phyloP scores from a whole-genome alignment of 306 rosid species.

The Notholithocarpus densiflorus region DNA sequence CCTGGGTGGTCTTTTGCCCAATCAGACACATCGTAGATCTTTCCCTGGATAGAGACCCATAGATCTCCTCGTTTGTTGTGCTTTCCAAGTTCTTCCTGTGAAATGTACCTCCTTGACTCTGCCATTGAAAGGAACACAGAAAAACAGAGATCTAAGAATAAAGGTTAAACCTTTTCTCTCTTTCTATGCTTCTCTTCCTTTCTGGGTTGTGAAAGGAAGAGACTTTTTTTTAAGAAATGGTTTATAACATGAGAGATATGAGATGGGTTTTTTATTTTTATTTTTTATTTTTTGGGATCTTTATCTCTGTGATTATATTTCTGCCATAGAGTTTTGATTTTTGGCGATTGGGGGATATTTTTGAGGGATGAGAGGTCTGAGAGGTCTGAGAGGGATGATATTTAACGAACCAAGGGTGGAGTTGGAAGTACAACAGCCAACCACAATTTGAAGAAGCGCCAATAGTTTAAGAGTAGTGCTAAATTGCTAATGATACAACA shows the following conservation, averaged over 20 bases:
- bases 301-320: background rate
- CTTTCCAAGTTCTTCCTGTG: constrained; percentile 39
- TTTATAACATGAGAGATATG: background rate
- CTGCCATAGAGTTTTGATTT: too few species aligned
- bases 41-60: constrained; percentile 77
- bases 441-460: too few species aligned
- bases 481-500: too few species aligned
- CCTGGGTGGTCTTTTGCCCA: constrained; percentile 70
- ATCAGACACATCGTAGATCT: constrained; percentile 57
- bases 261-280: background rate
- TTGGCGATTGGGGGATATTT: too few species aligned
- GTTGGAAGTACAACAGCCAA: too few species aligned
- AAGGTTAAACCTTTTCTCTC: background rate
- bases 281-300: background rate
- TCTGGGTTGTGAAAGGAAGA: constrained; percentile 3
- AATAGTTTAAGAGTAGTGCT: too few species aligned
- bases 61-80: constrained; percentile 55
- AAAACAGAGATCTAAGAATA: constrained; percentile 5
- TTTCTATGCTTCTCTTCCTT: background rate
- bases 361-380: too few species aligned
- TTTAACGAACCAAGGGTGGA: too few species aligned
- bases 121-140: constrained; percentile 19
- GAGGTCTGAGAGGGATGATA: too few species aligned
- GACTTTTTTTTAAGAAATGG: background rate
- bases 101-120: constrained; percentile 38